A percentile compares a stretch with the other conserved stretches of the same genome.
Conservation (phyloP, 2,329 filamentous ascomycete genomes). For the Aspergillus tanneri region DNA sequence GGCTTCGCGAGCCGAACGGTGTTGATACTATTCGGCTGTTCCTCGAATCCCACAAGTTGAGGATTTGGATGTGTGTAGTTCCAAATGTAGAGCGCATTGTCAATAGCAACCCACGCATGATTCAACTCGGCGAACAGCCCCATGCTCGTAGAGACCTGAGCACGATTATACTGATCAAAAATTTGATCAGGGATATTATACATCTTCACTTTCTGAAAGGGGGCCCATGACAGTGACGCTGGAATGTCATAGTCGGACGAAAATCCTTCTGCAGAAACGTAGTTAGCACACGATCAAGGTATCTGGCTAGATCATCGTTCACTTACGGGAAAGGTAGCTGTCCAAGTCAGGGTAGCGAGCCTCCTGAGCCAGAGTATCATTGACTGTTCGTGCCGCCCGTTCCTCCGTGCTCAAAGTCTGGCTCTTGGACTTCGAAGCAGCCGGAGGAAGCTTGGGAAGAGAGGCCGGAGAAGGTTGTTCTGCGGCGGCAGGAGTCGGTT, state of each 20-base stretch:
- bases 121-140: constrained; percentile 92
- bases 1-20: constrained; percentile 86
- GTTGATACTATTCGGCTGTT: constrained; percentile 82
- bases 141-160: constrained; percentile 87
- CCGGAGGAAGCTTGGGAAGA: constrained; percentile 37
- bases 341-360: constrained; percentile 85
- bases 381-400: constrained; percentile 80
- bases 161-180: constrained; percentile 86
- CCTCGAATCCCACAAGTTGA: constrained; percentile 87
- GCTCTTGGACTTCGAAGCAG: constrained; percentile 45
- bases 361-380: constrained; percentile 72
- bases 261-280: constrained; percentile 64
- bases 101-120: constrained; percentile 93
- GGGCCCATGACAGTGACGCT: constrained; percentile 68
- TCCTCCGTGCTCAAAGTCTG: constrained; percentile 66
- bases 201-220: constrained; percentile 82
- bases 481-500: constrained; percentile 27
- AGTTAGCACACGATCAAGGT: constrained; percentile 9
- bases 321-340: constrained; percentile 81
- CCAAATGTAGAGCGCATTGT: constrained; percentile 96
- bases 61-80: constrained; percentile 93
- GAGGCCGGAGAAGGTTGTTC: constrained; percentile 31
- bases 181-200: constrained; percentile 90
- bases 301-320: not conserved
- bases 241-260: constrained; percentile 90